Evolutionary conservation across 2,329 filamentous ascomycete species (phyloP), one percentile per base, ranked within the genome.

Genomic region (Apiospora saccharicola): DNA sequence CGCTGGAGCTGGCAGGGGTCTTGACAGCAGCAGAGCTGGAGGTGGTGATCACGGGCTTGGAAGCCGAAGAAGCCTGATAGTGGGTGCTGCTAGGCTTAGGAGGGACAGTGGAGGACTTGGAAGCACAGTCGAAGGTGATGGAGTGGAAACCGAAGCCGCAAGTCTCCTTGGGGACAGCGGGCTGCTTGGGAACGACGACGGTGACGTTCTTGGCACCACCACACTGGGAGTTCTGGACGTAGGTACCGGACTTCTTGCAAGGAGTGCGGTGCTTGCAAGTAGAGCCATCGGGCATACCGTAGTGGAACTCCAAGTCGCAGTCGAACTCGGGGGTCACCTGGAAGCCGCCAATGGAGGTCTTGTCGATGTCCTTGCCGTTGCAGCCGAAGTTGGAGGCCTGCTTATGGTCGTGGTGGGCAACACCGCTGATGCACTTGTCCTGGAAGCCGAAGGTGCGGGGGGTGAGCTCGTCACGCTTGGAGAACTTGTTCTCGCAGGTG

Each of bases 181-280:
- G 84, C 80, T 92, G 90, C 72, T 89, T 83, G 75, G 89, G 88
- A 83, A 87, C 90, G 81, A 91, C 84, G 81, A 98, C 91, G 71
- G 89, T 91, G 74, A 98, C 94, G 72, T 90, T 91, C 81, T 89
- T 94, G 75, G 96, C 95, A 83, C 95, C 95, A 89, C 95, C 96
- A 82, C 96, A 98, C 88, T 98, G 94, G 74, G 86, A 90, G 89
- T 98, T 98, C 84, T 90, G 85, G 78, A 98, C 87, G 67, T 88
- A 89, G 72, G 90, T 91, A 78, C 94, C 94, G 22, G 87, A 85
- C 71, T 87, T 85, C 75, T 87, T 89, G 89, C 94, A 97, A 70
- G 86, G 80, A 75, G 89, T 86, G 74, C 90, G 90, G 78, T 97
- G 93, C 85, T 93, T 96, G 91, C 96, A 98, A 73, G 83, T 89